phyloP scores from a whole-genome alignment of 2,329 filamentous ascomycete species.

The Alternaria ventricosa region DNA sequence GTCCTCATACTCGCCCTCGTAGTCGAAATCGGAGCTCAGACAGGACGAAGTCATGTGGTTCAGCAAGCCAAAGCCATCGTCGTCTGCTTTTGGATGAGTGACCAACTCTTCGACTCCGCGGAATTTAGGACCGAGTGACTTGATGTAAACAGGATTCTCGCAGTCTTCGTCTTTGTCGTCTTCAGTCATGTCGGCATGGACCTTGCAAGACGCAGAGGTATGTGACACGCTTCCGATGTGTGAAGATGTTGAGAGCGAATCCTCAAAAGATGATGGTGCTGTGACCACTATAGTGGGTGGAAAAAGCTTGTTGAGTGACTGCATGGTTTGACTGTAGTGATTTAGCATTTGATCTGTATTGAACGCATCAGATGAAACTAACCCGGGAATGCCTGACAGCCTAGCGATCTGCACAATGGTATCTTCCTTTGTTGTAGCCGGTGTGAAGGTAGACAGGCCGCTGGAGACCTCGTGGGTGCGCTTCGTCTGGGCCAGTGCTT shows the following conservation, averaged over 20 bases:
- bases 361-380: background rate
- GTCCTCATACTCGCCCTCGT: background rate
- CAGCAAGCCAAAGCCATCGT: background rate
- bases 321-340: background rate
- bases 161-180: background rate
- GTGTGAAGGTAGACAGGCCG: rapidly evolving
- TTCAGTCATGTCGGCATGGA: background rate
- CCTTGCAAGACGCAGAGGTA: background rate
- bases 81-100: background rate
- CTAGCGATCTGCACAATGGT: background rate
- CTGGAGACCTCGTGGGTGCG: rapidly evolving
- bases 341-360: background rate
- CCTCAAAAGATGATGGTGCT: background rate
- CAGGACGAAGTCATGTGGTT: background rate
- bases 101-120: background rate
- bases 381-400: background rate
- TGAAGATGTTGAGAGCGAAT: background rate
- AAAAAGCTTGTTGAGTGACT: background rate
- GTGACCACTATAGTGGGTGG: background rate
- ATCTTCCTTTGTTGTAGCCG: background rate
- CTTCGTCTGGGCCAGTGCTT: background rate
- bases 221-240: rapidly evolving
- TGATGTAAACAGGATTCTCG: background rate
- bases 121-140: background rate
- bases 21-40: background rate